Percentiles rank a stretch among this genome's conserved stretches.
Conservation (phyloP, 2,329 filamentous ascomycete species). For the Diaporthe caulivora region DNA sequence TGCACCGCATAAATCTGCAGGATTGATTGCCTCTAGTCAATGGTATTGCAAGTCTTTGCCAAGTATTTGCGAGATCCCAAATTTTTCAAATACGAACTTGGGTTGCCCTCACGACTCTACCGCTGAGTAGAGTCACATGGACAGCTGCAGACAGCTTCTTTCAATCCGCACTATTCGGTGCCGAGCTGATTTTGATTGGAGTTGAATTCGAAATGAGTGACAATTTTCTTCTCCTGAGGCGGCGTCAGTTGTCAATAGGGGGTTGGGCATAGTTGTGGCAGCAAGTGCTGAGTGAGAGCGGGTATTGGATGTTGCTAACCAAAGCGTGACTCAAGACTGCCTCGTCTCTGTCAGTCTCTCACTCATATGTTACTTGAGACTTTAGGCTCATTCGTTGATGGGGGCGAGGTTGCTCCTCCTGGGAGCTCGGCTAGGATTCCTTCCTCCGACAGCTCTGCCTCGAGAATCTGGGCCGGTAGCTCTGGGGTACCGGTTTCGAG, state of each 20-base stretch:
- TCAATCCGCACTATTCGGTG: no score
- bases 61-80: not conserved
- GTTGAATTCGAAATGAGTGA: no score
- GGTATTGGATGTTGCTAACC: not conserved
- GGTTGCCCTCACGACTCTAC: not conserved
- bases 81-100: not conserved
- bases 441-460: slow-evolving; percentile 2
- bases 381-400: not conserved
- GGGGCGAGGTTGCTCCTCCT: not conserved
- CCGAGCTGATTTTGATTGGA: no score
- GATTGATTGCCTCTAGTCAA: not conserved
- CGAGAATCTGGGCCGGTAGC: slow-evolving; percentile 11
- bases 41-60: not conserved
- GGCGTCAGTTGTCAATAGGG: not conserved
- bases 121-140: not conserved
- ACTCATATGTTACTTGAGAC: not conserved
- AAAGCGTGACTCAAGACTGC: not conserved
- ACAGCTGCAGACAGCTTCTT: not conserved
- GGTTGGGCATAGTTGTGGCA: not conserved
- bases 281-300: not conserved
- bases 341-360: not conserved
- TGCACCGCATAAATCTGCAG: not conserved
- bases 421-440: slow-evolving; percentile 2
- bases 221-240: no score
- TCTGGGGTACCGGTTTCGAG: not conserved